Evolutionary conservation across 768 basidiomycete genomes (phyloP).

Genomic region (Pisolithus orientalis): DNA sequence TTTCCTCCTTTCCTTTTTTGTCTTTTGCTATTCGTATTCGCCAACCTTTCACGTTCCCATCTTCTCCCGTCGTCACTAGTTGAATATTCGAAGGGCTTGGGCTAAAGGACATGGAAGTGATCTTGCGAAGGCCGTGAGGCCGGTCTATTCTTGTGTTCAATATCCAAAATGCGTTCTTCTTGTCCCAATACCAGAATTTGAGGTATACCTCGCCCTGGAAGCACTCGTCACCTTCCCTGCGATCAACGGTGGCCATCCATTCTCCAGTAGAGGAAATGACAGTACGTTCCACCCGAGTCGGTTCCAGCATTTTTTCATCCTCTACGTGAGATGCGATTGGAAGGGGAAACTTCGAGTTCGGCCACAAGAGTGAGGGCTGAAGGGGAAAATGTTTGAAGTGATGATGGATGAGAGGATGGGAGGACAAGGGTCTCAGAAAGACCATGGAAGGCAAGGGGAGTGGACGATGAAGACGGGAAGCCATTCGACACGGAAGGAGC

Average conservation of each 20-base stretch:
- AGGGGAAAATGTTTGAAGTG: slow-evolving; percentile 87
- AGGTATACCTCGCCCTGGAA: slow-evolving; percentile 70
- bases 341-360: slow-evolving; percentile 90
- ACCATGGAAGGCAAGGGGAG: slow-evolving; percentile 74
- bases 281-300: slow-evolving; percentile 66
- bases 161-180: slow-evolving; percentile 52
- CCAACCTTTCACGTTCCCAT: slow-evolving; percentile 81
- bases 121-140: slow-evolving; percentile 65
- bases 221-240: slow-evolving; percentile 57
- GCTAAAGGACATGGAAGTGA: slow-evolving; percentile 68
- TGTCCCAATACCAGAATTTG: slow-evolving; percentile 89
- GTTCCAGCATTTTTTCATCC: slow-evolving; percentile 76
- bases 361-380: slow-evolving; percentile 61
- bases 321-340: slow-evolving; percentile 80
- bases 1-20: slow-evolving; percentile 45
- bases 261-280: slow-evolving; percentile 61
- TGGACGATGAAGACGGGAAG: slow-evolving; percentile 32
- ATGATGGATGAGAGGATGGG: slow-evolving; percentile 91
- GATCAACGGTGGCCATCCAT: slow-evolving; percentile 93
- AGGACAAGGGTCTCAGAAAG: slow-evolving; percentile 73
- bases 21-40: slow-evolving; percentile 43
- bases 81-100: slow-evolving; percentile 36
- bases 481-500: slow-evolving; percentile 31
- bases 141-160: slow-evolving; percentile 87
- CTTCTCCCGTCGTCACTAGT: slow-evolving; percentile 70